Evolutionary conservation across 2,329 filamentous ascomycete genomes (phyloP).

Genomic region (Parastagonospora nodorum): DNA sequence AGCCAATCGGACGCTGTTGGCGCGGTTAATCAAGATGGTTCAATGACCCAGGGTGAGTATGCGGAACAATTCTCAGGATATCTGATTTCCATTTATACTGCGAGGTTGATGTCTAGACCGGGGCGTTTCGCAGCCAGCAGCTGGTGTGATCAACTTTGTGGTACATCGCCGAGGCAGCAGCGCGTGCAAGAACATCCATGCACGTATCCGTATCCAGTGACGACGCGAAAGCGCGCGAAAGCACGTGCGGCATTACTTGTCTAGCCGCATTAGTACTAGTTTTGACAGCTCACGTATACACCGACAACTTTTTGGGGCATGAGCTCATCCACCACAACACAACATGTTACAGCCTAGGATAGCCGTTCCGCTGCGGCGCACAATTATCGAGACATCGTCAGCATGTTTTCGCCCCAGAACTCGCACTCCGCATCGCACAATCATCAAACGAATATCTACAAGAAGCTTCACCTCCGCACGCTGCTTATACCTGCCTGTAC

Average conservation of each 20-base stretch:
- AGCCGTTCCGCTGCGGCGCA: slow-evolving; percentile 19
- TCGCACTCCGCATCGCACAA: slow-evolving; percentile 9
- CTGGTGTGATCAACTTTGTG: slow-evolving; percentile 6
- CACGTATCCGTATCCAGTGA: too few species aligned
- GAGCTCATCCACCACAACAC: slow-evolving; percentile 5
- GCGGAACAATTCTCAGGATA: background rate
- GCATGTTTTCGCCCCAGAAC: slow-evolving; percentile 24
- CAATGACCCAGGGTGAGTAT: background rate
- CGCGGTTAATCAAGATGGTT: slow-evolving; percentile 3
- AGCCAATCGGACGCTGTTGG: background rate
- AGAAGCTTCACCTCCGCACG: slow-evolving; percentile 34
- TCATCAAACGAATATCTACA: slow-evolving; percentile 13
- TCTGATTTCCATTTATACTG: slow-evolving; percentile 6
- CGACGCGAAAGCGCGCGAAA: slow-evolving; percentile 13
- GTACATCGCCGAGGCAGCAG: slow-evolving; percentile 16
- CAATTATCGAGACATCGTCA: slow-evolving; percentile 14
- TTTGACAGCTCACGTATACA: slow-evolving; percentile 7
- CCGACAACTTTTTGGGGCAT: slow-evolving; percentile 1
- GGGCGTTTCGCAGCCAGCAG: background rate
- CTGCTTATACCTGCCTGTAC: slow-evolving; percentile 21
- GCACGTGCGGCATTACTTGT: slow-evolving; percentile 19
- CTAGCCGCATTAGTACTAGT: slow-evolving; percentile 19
- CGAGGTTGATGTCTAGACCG: background rate
- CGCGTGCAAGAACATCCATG: slow-evolving; percentile 15
- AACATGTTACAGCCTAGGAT: slow-evolving; percentile 42